phyloP scores from a whole-genome alignment of 495 filamentous ascomycete genomes.

The Neurospora sp. region DNA sequence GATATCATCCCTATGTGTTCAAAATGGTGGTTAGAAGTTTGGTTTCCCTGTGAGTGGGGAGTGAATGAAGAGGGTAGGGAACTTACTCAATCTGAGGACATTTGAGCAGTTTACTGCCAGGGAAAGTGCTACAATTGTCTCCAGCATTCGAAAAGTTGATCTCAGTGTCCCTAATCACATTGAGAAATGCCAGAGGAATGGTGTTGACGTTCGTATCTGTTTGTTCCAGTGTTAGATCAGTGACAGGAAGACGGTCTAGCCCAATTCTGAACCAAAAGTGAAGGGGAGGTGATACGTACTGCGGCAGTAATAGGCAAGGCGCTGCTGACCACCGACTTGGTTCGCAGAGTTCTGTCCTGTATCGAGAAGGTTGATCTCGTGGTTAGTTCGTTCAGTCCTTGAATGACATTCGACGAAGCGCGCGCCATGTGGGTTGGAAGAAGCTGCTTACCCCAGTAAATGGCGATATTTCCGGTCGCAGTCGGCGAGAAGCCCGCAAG shows the following conservation, averaged over 20 bases:
- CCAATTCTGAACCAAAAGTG: background rate
- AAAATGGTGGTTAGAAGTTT: background rate
- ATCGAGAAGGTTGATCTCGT: background rate
- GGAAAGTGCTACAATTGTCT: slow-evolving; percentile 47
- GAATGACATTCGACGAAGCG: background rate
- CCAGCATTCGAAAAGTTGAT: slow-evolving; percentile 54
- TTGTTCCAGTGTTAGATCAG: background rate
- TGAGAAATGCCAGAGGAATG: slow-evolving; percentile 54
- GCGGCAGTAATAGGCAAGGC: slow-evolving; percentile 44
- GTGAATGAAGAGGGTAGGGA: background rate
- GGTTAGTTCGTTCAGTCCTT: background rate
- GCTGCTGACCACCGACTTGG: slow-evolving; percentile 31
- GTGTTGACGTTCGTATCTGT: slow-evolving; percentile 30
- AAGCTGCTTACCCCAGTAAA: slow-evolving; percentile 49
- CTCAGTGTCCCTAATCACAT: slow-evolving; percentile 34
- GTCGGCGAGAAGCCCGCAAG: slow-evolving; percentile 38
- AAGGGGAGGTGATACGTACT: slow-evolving; percentile 30
- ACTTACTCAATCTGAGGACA: slow-evolving; percentile 56
- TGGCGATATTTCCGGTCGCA: slow-evolving; percentile 47
- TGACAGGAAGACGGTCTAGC: background rate
- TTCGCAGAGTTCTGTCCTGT: slow-evolving; percentile 42
- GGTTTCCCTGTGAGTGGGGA: background rate
- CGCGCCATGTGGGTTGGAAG: background rate
- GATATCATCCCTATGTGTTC: slow-evolving; percentile 41
- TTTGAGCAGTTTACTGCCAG: slow-evolving; percentile 43